Evolutionary conservation across 1,139 yeast genomes (phyloP), one percentile per base, ranked within the genome.

Genomic region (Saccharomyces uvarum): DNA sequence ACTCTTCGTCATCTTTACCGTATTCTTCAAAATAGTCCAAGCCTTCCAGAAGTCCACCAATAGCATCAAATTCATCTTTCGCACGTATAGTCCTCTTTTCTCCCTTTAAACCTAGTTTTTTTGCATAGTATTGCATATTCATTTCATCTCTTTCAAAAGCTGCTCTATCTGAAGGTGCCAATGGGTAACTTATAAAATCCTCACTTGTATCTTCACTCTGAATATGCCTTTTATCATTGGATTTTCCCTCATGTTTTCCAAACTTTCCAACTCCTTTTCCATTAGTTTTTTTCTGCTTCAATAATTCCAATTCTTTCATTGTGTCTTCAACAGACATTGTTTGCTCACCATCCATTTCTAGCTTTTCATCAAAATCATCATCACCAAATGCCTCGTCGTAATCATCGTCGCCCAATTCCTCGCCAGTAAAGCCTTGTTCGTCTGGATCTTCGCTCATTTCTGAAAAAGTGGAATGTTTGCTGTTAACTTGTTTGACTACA

Each of bases 51-150:
- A 88, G 70, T 4, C 87, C 91, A 51, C 86, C 95, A 52, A 86
- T 74, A 2, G 82, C 79, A 67, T 87, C 95, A 59, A 82, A 84
- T 31, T 82, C 88, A 41, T 77, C 84, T 1, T 67, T 65, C 2
- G 72, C 74, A 53, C 61, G 64, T 47, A 81, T 79, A 31, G 77
- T 68, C 53, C 82, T 72, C 54, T 74, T 77, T 2, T 80, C 80
- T 19, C 77, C 73, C 63, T 85, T 87, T 61, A 86, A 68, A 1
- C 96, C 96, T 19, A 91, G 75, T 62, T 86, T 84, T 59, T 86
- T 86, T 3, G 97, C 93, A 67, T 89, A 91, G 66, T 84, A 89
- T 27, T 79, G 83, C 72, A 89, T 83, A 50, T 91, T 96, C 52
- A 82, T 83, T 55, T 88, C 95, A 63, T 88, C 96, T 59, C 79